Base-by-base conservation (phyloP, 2,329 filamentous ascomycete genomes). In the Colletotrichum coccodes region DNA sequence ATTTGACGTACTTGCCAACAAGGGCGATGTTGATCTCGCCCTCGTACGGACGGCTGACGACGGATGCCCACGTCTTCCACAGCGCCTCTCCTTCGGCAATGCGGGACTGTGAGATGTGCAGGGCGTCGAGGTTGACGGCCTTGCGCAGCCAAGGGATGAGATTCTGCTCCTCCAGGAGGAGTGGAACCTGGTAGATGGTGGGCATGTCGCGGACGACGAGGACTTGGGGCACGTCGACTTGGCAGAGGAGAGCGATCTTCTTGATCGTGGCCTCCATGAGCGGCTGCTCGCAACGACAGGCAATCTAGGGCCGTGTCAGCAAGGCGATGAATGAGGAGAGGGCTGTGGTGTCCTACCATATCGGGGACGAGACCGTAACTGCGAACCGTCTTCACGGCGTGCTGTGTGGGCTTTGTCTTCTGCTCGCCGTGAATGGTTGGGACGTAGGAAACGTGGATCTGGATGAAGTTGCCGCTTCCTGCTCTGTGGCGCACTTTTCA, bases 331-430 rank as follows among this genome's bases (percentile, higher is more conserved):
- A 11, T n/a, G 9, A 18, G 9, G 21, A 12, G 42, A 60, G 14
- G n/a, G n/a, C 14, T 4, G 3, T 12, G 3, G 9, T n/a, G 0
- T 23, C 83, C 68, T 82, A 92, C 90, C 78, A 96, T 77, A 74
- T 93, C 91, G 2, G 91, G 91, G 68, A 86, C 88, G 62, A 94
- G 81, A 77, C 94, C 94, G 71, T 93, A 92, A 77, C 92, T 95
- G 71, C 95, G 91, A 71, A 95, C 91, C 75, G 92, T 90, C 77
- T 91, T 91, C 75, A 98, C 94, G 30, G 95, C 94, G 75, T 94
- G 90, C 80, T 99, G 96, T 0, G 96, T 99, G 0, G 96, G 96
- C 84, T 98, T 98, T 11, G 95, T 98, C 89, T 98, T 98, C 80
- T 97, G 91, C 84, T 98, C 87, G 47, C 87, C 87, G 66, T 87